Evolutionary conservation across 176 grass and related monocot species (phyloP), one percentile per base, ranked within the genome.

Genomic region (Pontederia paniculata): DNA sequence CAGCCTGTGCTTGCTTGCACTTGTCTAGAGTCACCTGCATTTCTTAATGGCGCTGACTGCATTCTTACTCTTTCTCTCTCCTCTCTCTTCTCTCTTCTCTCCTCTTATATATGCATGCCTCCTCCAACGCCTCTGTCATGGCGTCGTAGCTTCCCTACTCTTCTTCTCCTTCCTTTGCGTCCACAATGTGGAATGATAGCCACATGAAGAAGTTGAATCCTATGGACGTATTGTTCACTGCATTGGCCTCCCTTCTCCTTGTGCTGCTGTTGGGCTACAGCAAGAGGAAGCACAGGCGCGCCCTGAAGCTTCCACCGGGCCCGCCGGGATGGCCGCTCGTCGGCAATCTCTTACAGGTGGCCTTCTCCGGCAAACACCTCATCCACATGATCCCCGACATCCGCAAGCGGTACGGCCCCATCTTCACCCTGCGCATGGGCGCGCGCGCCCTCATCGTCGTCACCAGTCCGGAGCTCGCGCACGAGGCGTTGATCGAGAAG

Each of bases 261-360:
- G 12, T 73, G 4, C 48, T 55, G 2, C 42, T 68, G 9, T 44
- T 42, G 5, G 43, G 50, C 1, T 50, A 50, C 52, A 64, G 55
- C 67, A 62, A 81, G 74, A 77, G 37, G 12, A 10, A 46, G n/a
- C 52, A 71, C 19, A 45, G 88, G 78, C 58, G 9, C 21, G 81
- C 75, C 0, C 75, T 88, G 13, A 41, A 77, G 0, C 70, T 88
- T 0, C 84, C 84, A 1, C 81, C 84, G 0, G 84, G 84, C 1
- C 89, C 84, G 15, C 70, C 73, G 2, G 89, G 69, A 16, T 85
- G 77, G 84, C 89, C 89, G 14, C 45, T 95, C 13, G 72, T 89
- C 10, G 89, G 89, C 2, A 95, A 95, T 65, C 84, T 95, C 31
- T 82, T 89, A 55, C 84, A 95, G 68, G 75, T 95, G 20, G 84